Conservation (phyloP, 371 early-diverging fungal species). For the Mucor indicus region DNA sequence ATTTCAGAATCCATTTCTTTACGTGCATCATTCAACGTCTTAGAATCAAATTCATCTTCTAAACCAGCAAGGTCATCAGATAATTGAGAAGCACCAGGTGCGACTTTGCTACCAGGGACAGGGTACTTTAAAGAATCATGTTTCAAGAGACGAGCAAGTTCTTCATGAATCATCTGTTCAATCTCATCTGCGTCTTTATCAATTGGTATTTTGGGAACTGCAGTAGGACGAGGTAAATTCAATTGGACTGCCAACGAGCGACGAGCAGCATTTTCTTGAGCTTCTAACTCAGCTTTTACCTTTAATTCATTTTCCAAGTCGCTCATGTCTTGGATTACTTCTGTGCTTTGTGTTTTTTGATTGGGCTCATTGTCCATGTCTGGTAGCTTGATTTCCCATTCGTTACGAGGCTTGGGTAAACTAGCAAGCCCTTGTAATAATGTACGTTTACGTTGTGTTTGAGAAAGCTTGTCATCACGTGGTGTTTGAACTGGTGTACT, state of each 20-base stretch:
- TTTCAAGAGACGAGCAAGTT: conserved; percentile 57
- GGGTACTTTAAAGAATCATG: conserved; percentile 76
- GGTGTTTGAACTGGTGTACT: conserved; percentile 53
- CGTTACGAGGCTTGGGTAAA: conserved; percentile 92
- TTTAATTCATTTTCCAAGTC: conserved; percentile 63
- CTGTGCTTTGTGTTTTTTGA: conserved; percentile 16
- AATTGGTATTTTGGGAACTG: conserved; percentile 13
- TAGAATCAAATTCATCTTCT: conserved; percentile 53
- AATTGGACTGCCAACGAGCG: conserved; percentile 77
- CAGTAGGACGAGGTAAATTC: conserved; percentile 75
- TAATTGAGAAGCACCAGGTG: conserved; percentile 43
- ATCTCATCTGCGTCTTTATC: conserved; percentile 7
- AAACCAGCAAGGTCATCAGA: conserved; percentile 30
- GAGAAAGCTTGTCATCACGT: conserved; percentile 50
- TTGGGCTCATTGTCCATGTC: conserved; percentile 55
- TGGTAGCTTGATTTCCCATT: conserved; percentile 89
- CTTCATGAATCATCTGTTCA: conserved; percentile 56
- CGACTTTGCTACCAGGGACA: conserved; percentile 52
- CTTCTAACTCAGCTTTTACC: conserved; percentile 34
- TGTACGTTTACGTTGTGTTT: conserved; percentile 50
- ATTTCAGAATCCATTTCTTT: conserved; percentile 43
- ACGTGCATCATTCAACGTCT: conserved; percentile 36
- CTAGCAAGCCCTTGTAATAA: conserved; percentile 53
- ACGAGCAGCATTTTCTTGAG: conserved; percentile 49
- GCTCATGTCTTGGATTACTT: conserved; percentile 57